These are phyloP conservation scores for Alisma plantagoaquatica DNA, from an alignment of 106 monocot species.

Conservation along the genomic window DNA sequence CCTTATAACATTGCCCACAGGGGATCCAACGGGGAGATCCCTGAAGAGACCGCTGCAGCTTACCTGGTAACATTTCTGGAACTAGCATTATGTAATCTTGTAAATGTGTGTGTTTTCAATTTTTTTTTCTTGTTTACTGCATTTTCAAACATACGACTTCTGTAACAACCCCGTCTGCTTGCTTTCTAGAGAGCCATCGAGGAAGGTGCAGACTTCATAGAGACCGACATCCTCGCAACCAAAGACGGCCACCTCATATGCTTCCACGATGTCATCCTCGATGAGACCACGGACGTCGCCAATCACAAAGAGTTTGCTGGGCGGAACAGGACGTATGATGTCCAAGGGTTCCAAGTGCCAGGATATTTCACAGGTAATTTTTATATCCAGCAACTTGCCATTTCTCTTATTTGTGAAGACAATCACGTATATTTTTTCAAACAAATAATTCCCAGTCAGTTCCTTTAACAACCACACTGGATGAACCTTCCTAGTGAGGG, in stretches of 20 bases:
- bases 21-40: conserved; percentile 88
- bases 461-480: no score
- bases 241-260: conserved; percentile 85
- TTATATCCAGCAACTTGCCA: no score
- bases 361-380: conserved; percentile 83
- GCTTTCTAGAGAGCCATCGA: conserved; percentile 47
- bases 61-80: conserved; percentile 58
- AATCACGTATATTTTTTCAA: no score
- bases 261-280: conserved; percentile 86
- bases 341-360: conserved; percentile 50
- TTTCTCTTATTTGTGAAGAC: no score
- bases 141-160: no score
- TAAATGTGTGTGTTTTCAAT: no score
- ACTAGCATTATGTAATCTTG: no score
- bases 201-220: conserved; percentile 94
- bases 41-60: conserved; percentile 73
- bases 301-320: conserved; percentile 56
- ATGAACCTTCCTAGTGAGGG: no score
- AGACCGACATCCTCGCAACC: conserved; percentile 76
- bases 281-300: conserved; percentile 67
- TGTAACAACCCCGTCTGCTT: no score
- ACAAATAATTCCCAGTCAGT: no score
- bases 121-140: background rate
- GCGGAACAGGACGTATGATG: conserved; percentile 58
- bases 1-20: conserved; percentile 87